These are phyloP conservation scores for Ustanciosporium gigantosporum DNA, from an alignment of 1,284 basidiomycete species.

Conservation along the genomic window DNA sequence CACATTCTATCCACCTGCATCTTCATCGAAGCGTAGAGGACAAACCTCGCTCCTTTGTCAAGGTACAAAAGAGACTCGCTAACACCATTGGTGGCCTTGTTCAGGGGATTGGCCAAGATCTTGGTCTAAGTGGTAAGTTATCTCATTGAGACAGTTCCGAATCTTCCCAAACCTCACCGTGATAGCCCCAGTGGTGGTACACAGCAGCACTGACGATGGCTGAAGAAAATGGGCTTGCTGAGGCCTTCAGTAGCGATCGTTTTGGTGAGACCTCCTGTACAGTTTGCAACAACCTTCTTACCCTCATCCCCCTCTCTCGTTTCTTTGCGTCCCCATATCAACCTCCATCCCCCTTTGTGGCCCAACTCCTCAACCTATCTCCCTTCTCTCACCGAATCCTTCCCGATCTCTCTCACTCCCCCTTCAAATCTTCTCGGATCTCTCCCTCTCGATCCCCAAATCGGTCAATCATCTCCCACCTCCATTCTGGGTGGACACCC, in stretches of 20 bases:
- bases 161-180: too few species aligned
- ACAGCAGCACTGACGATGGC: too few species aligned
- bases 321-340: background rate
- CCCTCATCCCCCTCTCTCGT: background rate
- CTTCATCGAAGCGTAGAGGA: conserved; percentile 18
- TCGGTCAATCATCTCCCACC: too few species aligned
- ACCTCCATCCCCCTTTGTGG: conserved; percentile 2
- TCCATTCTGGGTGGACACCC: too few species aligned
- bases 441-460: too few species aligned
- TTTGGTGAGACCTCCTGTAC: too few species aligned
- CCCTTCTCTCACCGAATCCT: background rate
- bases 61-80: conserved; percentile 29
- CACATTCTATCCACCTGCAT: conserved; percentile 9
- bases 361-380: conserved; percentile 3
- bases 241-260: too few species aligned
- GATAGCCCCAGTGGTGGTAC: too few species aligned
- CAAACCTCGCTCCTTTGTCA: conserved; percentile 16
- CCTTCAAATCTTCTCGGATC: too few species aligned
- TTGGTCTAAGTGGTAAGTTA: conserved; percentile 29
- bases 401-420: background rate
- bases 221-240: too few species aligned
- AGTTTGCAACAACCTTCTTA: background rate
- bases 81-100: conserved; percentile 22
- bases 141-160: too few species aligned
- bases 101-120: conserved; percentile 9